A percentile compares a stretch with the other conserved stretches of the same genome.
These are phyloP conservation scores for Fusarium coicis DNA, from an alignment of 2,329 filamentous ascomycete genomes.

Conservation along the genomic window DNA sequence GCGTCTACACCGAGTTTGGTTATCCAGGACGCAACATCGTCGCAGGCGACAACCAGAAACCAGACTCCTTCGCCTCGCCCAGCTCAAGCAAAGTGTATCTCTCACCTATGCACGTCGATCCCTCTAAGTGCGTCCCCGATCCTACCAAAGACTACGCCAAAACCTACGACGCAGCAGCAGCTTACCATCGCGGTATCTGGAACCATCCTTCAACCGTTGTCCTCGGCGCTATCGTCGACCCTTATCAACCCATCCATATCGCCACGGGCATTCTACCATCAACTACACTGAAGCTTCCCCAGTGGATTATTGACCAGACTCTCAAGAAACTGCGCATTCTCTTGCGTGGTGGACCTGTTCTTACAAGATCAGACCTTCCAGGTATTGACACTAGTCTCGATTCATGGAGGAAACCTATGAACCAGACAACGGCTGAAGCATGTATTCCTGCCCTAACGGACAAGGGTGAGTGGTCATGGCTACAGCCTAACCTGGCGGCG, in stretches of 20 bases:
- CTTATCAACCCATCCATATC: background rate
- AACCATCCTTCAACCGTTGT: background rate
- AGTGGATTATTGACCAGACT: background rate
- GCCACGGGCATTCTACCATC: background rate
- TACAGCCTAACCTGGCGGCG: background rate
- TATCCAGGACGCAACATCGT: background rate
- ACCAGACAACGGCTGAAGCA: background rate
- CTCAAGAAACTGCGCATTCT: background rate
- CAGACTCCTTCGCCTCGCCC: background rate
- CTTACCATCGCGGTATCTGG: background rate
- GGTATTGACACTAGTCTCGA: background rate
- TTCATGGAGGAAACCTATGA: background rate
- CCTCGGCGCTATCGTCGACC: background rate
- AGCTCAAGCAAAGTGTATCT: background rate
- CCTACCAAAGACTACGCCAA: background rate
- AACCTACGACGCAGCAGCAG: background rate
- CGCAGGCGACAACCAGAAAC: background rate
- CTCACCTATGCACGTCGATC: background rate
- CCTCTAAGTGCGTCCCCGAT: background rate
- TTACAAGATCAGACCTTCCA: background rate
- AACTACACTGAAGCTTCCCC: background rate
- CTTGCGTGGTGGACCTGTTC: background rate
- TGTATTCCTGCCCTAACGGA: rapidly evolving
- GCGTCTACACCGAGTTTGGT: background rate
- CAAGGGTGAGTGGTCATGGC: background rate